Evolutionary conservation across 495 filamentous ascomycete genomes (phyloP).

Genomic region (Elasticomyces elasticus): DNA sequence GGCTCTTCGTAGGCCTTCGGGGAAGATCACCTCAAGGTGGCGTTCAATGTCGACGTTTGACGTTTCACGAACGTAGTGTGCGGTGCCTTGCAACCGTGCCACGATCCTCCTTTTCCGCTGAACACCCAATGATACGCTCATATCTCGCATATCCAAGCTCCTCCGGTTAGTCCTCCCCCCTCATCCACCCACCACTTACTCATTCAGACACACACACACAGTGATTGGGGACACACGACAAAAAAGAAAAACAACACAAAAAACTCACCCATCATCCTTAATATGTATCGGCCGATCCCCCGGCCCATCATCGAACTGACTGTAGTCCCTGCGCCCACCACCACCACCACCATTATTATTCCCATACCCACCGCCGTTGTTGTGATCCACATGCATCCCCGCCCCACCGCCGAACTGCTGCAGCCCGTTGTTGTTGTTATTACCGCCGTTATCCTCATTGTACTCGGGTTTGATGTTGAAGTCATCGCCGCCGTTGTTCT

Average conservation of each 20-base stretch:
- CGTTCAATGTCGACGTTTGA: too few relatives aligned
- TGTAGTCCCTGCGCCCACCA: too few relatives aligned
- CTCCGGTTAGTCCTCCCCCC: not conserved
- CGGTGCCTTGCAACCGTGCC: too few relatives aligned
- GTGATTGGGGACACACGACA: not conserved
- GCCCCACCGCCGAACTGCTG: slow-evolving; percentile 18
- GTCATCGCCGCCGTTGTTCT: slow-evolving; percentile 9
- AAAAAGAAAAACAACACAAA: slow-evolving; percentile 22
- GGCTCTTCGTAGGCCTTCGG: too few relatives aligned
- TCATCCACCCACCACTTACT: not conserved
- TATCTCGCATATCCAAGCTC: not conserved
- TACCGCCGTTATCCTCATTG: not conserved
- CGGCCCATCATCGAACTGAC: too few relatives aligned
- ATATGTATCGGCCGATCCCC: slow-evolving; percentile 49
- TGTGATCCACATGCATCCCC: slow-evolving; percentile 11
- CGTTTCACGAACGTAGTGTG: too few relatives aligned
- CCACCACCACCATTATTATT: too few relatives aligned
- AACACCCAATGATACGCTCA: too few relatives aligned
- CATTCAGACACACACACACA: not conserved
- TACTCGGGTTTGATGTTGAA: slow-evolving; percentile 17
- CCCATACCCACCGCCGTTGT: slow-evolving; percentile 24
- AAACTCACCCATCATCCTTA: slow-evolving; percentile 96
- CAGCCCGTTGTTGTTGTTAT: too few relatives aligned
- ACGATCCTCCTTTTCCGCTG: too few relatives aligned
- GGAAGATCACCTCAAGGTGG: too few relatives aligned